phyloP scores from a whole-genome alignment of 805 yeast genomes.

The Kodamaea jinghongensis region DNA sequence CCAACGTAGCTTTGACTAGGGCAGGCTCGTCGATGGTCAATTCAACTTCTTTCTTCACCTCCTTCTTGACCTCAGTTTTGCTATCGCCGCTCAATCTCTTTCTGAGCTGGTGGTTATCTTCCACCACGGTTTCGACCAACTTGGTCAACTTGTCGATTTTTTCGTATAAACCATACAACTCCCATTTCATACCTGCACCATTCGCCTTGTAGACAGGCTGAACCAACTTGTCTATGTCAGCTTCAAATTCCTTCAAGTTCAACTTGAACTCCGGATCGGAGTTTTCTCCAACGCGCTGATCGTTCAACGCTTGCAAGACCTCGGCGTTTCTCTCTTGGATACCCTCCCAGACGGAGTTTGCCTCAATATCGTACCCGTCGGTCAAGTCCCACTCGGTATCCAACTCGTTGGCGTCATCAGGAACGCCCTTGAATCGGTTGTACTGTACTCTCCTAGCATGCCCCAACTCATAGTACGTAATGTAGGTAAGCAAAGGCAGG shows the following conservation, averaged over 20 bases:
- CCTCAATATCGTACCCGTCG: slow-evolving; percentile 59
- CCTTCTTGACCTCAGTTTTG: neutral
- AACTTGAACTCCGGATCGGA: slow-evolving; percentile 69
- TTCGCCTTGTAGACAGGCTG: slow-evolving; percentile 62
- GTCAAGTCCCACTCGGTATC: slow-evolving; percentile 82
- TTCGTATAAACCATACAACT: slow-evolving; percentile 51
- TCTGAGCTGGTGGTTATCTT: slow-evolving; percentile 30
- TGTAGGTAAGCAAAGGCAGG: slow-evolving; percentile 60
- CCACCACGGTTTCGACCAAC: slow-evolving; percentile 38
- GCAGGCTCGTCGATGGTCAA: neutral
- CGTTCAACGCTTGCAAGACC: slow-evolving; percentile 34
- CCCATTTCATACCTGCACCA: slow-evolving; percentile 60
- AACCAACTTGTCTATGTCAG: slow-evolving; percentile 45
- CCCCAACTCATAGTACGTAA: slow-evolving; percentile 62
- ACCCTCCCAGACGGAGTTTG: slow-evolving; percentile 33
- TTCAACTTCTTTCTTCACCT: neutral
- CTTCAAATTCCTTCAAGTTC: slow-evolving; percentile 48
- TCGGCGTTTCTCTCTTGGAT: slow-evolving; percentile 40
- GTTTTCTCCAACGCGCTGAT: slow-evolving; percentile 61
- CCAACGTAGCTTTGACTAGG: slow-evolving; percentile 3
- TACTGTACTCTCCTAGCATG: slow-evolving; percentile 69
- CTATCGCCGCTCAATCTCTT: neutral
- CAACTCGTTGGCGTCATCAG: slow-evolving; percentile 77
- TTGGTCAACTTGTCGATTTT: slow-evolving; percentile 48
- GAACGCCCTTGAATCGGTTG: slow-evolving; percentile 58